Conservation (phyloP, 2,329 filamentous ascomycete species). For the Venturia carpophila region DNA sequence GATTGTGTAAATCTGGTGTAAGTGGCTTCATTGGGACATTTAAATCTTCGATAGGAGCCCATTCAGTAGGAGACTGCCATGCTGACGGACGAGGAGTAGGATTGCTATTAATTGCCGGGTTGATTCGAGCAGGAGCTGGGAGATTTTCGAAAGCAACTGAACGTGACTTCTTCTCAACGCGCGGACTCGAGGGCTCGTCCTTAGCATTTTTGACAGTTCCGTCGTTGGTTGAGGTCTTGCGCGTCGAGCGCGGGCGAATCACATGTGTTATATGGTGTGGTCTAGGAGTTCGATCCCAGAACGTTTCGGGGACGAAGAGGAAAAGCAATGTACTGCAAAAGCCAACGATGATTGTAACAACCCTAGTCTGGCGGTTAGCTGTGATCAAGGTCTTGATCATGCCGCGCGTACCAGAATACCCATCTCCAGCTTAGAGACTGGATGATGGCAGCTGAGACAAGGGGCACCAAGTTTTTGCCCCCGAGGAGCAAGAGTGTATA, state of each 20-base stretch:
- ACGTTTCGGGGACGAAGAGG: conserved; percentile 88
- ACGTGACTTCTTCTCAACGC: neutral
- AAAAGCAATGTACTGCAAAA: conserved; percentile 67
- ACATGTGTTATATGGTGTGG: conserved; percentile 25
- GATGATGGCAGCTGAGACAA: conserved; percentile 81
- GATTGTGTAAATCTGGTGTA: conserved; percentile 31
- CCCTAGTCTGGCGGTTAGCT: conserved; percentile 41
- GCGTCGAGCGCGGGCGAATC: neutral
- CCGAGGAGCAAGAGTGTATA: conserved; percentile 84
- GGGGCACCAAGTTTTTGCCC: conserved; percentile 82
- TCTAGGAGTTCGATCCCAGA: conserved; percentile 79
- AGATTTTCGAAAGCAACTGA: neutral
- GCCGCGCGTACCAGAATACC: conserved; percentile 65
- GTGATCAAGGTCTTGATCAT: neutral
- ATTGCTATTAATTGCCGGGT: neutral
- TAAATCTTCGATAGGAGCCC: neutral
- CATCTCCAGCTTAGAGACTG: conserved; percentile 73
- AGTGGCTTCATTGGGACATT: neutral
- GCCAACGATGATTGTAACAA: conserved; percentile 72
- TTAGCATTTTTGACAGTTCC: neutral
- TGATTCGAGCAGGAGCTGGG: neutral
- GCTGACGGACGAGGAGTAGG: neutral
- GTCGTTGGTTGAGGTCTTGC: neutral
- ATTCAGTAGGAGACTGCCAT: conserved; percentile 17
- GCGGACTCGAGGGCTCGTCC: neutral